Evolutionary conservation across 2,329 filamentous ascomycete species (phyloP).

Genomic region (Colletotrichum musicola): DNA sequence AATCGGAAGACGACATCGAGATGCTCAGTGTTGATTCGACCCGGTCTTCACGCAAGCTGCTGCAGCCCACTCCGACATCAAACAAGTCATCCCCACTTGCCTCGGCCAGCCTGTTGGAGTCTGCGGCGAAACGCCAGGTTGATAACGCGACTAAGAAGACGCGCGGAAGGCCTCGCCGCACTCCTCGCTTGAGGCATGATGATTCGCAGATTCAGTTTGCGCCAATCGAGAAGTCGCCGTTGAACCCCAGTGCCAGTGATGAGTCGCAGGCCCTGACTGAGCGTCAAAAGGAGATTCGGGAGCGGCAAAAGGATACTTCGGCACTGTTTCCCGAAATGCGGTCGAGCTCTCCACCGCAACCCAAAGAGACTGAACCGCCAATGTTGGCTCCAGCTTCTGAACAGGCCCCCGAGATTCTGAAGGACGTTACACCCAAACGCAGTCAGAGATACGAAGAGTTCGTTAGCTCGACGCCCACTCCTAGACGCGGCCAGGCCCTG

Average conservation of each 20-base stretch:
- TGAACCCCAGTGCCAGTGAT: slow-evolving; percentile 55
- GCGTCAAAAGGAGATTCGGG: slow-evolving; percentile 81
- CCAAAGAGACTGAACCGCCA: slow-evolving; percentile 26
- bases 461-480: slow-evolving; percentile 72
- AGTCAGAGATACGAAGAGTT: slow-evolving; percentile 61
- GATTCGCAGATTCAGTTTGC: slow-evolving; percentile 87
- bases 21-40: slow-evolving; percentile 41
- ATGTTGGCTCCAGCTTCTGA: slow-evolving; percentile 24
- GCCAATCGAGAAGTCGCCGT: slow-evolving; percentile 72
- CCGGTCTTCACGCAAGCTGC: slow-evolving; percentile 41
- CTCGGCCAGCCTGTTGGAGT: not conserved
- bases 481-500: slow-evolving; percentile 66
- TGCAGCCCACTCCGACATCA: slow-evolving; percentile 42
- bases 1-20: slow-evolving; percentile 61
- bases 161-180: slow-evolving; percentile 42
- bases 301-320: slow-evolving; percentile 74
- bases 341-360: slow-evolving; percentile 60
- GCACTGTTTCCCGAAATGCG: slow-evolving; percentile 77
- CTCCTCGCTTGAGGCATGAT: slow-evolving; percentile 76
- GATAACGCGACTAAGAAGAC: slow-evolving; percentile 42
- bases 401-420: slow-evolving; percentile 40
- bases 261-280: slow-evolving; percentile 85
- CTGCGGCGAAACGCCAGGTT: slow-evolving; percentile 42
- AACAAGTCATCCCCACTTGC: slow-evolving; percentile 47
- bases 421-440: slow-evolving; percentile 61